These are phyloP conservation scores for Bondarzewia mesenterica DNA, from an alignment of 1,284 basidiomycete species.

Conservation along the genomic window DNA sequence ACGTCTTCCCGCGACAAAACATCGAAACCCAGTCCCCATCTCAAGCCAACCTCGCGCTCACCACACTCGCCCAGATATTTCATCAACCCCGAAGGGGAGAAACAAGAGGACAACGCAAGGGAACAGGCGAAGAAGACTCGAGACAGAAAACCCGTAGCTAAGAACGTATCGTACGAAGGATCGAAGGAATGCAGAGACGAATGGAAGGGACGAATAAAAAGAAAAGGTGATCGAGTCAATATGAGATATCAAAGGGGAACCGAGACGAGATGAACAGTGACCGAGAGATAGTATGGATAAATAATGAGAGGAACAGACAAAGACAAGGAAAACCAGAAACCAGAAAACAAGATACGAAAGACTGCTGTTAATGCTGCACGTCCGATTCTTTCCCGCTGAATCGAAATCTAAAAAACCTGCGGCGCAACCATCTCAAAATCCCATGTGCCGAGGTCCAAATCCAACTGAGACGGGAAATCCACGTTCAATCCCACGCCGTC, in stretches of 20 bases:
- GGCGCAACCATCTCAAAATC: conserved; percentile 13
- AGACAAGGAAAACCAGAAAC: background rate
- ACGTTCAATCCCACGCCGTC: conserved; percentile 10
- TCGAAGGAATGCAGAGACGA: conserved; percentile 2
- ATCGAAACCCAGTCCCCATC: background rate
- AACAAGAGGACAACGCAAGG: conserved; percentile 12
- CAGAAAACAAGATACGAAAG: conserved; percentile 6
- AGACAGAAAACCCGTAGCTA: conserved; percentile 10
- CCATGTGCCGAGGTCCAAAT: conserved; percentile 28
- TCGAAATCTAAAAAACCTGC: background rate
- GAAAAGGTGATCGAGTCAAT: conserved; percentile 5
- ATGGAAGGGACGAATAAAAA: conserved; percentile 3
- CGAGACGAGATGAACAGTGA: conserved; percentile 14
- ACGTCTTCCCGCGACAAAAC: background rate
- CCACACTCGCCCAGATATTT: conserved; percentile 22
- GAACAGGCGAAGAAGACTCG: conserved; percentile 19
- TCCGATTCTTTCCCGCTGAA: background rate
- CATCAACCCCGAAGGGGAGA: conserved; percentile 36
- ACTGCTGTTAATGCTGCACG: background rate
- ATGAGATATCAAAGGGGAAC: conserved; percentile 6
- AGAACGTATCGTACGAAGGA: conserved; percentile 5
- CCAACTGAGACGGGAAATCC: conserved; percentile 25
- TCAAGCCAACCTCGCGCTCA: conserved; percentile 27
- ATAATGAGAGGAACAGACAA: conserved; percentile 10
- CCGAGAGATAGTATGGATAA: conserved; percentile 13